These are phyloP conservation scores for Kazachstania sp. DNA, from an alignment of 1,139 yeast genomes.

Conservation along the genomic window DNA sequence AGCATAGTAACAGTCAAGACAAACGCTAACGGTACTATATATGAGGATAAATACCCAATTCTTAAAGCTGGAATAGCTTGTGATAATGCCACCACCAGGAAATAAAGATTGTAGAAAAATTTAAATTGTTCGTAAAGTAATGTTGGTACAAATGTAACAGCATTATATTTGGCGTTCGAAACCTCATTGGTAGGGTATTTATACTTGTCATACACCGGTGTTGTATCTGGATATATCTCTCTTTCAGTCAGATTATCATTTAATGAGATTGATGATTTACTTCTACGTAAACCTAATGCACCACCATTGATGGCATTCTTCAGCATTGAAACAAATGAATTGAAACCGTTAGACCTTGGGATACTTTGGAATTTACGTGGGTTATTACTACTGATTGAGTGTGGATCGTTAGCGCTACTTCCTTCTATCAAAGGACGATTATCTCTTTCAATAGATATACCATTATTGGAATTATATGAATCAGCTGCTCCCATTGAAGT, in stretches of 20 bases:
- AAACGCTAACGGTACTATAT: conserved; percentile 88
- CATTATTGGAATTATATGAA: conserved; percentile 20
- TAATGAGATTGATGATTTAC: conserved; percentile 22
- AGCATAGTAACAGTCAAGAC: conserved; percentile 88
- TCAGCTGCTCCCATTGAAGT: conserved; percentile 17
- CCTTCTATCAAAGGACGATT: conserved; percentile 13
- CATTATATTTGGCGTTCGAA: conserved; percentile 90
- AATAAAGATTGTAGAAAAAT: conserved; percentile 89
- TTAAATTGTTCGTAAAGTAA: conserved; percentile 92
- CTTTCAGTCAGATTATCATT: conserved; percentile 33
- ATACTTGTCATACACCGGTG: conserved; percentile 30
- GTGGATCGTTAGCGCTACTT: conserved; percentile 10
- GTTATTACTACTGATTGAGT: conserved; percentile 1
- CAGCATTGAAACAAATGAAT: not conserved
- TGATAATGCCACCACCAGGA: conserved; percentile 84
- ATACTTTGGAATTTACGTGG: conserved; percentile 1
- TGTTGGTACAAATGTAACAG: conserved; percentile 78
- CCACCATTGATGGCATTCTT: conserved; percentile 2
- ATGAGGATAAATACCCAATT: conserved; percentile 88
- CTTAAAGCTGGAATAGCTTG: conserved; percentile 87
- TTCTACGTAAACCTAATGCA: conserved; percentile 7
- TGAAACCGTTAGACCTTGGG: not conserved
- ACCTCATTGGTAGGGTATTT: conserved; percentile 69
- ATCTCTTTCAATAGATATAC: conserved; percentile 22
- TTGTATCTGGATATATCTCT: conserved; percentile 36